Conservation (phyloP, 768 basidiomycete species). For the Boletus rubropictus region DNA sequence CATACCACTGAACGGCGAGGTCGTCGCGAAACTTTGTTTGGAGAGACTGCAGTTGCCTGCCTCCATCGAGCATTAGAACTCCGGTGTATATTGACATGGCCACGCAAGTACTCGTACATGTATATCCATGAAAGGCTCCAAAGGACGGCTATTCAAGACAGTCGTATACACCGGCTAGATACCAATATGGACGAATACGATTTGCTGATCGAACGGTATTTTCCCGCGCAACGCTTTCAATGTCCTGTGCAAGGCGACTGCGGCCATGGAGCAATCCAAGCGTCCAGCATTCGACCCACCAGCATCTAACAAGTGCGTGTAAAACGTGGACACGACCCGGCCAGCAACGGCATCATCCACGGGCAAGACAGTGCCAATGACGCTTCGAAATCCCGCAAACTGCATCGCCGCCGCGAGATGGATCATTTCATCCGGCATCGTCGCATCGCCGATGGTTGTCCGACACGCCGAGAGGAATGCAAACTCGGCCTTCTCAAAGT, state of each 20-base stretch:
- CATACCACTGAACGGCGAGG: conserved; percentile 75
- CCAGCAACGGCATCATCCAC: conserved; percentile 11
- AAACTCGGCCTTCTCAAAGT: conserved; percentile 1
- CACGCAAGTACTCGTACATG: neutral
- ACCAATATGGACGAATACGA: conserved; percentile 4
- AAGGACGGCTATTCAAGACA: neutral
- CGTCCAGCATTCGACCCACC: neutral
- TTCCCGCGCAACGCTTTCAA: conserved; percentile 3
- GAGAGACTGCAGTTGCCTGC: conserved; percentile 39
- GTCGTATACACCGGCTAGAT: neutral
- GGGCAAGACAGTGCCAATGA: conserved; percentile 24
- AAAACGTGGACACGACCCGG: conserved; percentile 4
- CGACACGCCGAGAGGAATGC: conserved; percentile 25
- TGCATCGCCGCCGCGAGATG: conserved; percentile 12
- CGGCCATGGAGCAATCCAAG: neutral
- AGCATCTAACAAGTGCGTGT: conserved; percentile 3
- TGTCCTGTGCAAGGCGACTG: neutral
- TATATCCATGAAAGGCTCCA: too few relatives aligned
- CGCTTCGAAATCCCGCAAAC: conserved; percentile 19
- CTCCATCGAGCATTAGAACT: neutral
- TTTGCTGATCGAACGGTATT: conserved; percentile 4
- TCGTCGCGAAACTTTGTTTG: conserved; percentile 55
- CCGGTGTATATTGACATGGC: neutral
- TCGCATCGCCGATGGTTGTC: conserved; percentile 16
- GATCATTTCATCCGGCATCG: conserved; percentile 19